A percentile compares a stretch with the other conserved stretches of the same genome.
Conservation (phyloP, 371 early-diverging fungal genomes). For the Choanephora cucurbitarum region DNA sequence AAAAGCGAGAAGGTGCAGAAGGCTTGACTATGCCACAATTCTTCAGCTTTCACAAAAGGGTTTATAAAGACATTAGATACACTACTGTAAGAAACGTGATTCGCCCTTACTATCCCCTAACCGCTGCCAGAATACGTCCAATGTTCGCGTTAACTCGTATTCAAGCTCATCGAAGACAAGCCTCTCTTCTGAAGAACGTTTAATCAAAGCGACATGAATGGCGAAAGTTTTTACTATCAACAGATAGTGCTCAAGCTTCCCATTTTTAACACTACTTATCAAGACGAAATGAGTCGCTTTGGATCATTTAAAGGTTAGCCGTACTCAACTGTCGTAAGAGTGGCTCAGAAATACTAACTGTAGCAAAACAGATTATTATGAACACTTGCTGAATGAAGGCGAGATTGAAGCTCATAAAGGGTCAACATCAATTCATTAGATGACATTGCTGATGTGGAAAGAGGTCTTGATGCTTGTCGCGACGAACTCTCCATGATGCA, state of each 20-base stretch:
- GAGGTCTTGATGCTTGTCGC: neutral
- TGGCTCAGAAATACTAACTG: neutral
- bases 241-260: neutral
- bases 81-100: neutral
- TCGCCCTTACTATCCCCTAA: neutral
- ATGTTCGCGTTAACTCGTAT: neutral
- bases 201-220: neutral
- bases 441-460: neutral
- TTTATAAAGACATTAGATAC: neutral
- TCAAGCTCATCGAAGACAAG: neutral
- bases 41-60: neutral
- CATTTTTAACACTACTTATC: neutral
- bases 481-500: neutral
- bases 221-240: neutral
- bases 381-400: neutral
- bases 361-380: neutral
- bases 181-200: neutral
- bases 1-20: slow-evolving; percentile 1
- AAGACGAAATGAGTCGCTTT: neutral
- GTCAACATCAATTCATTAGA: neutral
- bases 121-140: neutral
- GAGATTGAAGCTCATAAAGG: neutral
- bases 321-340: neutral
- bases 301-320: neutral
- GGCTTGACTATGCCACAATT: slow-evolving; percentile 1